Evolutionary conservation across 169 alveolate genomes (phyloP).

Genomic region (Ichthyophthirius multifiliis): DNA sequence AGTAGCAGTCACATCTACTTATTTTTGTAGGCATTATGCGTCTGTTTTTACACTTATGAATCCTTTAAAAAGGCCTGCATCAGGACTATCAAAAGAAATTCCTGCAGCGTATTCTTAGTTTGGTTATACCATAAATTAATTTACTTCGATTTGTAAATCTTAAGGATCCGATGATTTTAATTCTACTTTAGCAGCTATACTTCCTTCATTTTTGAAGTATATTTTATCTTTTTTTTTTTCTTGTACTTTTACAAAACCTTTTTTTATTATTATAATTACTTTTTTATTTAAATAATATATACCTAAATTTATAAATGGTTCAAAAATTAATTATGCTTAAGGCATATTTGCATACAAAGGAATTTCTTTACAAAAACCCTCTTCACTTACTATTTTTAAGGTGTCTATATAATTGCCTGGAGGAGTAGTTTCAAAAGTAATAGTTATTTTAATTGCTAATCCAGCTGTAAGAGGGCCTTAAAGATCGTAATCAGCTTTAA

Average conservation of each 20-base stretch:
- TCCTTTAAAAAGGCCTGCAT: conserved; percentile 39
- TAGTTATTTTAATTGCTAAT: conserved; percentile 68
- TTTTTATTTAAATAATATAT: not conserved
- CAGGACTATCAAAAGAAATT: conserved; percentile 34
- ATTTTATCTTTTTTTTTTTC: conserved; percentile 64
- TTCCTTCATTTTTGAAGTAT: conserved; percentile 80
- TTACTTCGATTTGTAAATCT: conserved; percentile 51
- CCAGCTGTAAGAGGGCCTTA: conserved; percentile 74
- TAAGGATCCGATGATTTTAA: conserved; percentile 57
- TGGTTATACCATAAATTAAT: conserved; percentile 44
- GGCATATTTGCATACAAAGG: conserved; percentile 39
- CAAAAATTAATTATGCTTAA: not conserved
- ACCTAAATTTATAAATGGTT: not conserved
- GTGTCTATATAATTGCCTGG: conserved; percentile 47
- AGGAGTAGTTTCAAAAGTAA: conserved; percentile 72
- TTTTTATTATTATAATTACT: conserved; percentile 17
- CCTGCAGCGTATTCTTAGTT: conserved; percentile 18
- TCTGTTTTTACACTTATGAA: conserved; percentile 46
- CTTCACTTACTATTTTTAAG: conserved; percentile 54
- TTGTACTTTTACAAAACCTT: conserved; percentile 74
- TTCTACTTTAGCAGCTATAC: conserved; percentile 62
- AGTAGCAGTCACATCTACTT: conserved; percentile 44
- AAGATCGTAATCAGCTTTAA: conserved; percentile 72
- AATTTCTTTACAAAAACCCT: conserved; percentile 59
- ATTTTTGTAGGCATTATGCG: conserved; percentile 17